phyloP scores from a whole-genome alignment of 2,329 filamentous ascomycete genomes.

The Colletotrichum zoysiae region DNA sequence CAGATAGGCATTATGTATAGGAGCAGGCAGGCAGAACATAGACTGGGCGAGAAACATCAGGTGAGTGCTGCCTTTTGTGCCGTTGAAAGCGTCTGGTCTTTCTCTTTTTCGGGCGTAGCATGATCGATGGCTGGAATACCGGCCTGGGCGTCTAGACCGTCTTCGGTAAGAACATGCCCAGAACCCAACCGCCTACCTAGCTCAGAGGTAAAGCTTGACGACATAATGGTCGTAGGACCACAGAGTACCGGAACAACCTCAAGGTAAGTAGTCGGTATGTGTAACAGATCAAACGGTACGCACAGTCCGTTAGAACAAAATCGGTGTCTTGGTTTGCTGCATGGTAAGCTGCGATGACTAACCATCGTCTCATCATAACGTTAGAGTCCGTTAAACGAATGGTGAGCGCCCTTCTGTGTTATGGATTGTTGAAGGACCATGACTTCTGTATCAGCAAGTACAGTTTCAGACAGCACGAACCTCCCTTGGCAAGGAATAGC shows the following conservation, averaged over 20 bases:
- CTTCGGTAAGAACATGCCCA: slow-evolving; percentile 56
- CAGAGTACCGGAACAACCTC: slow-evolving; percentile 52
- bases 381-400: no score
- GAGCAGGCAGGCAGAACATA: slow-evolving; percentile 63
- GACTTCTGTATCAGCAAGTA: background rate
- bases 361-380: slow-evolving; percentile 1
- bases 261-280: slow-evolving; percentile 54
- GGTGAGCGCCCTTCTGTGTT: background rate
- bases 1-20: slow-evolving; percentile 61
- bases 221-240: slow-evolving; percentile 49
- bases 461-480: background rate
- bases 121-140: background rate
- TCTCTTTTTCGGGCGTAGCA: background rate
- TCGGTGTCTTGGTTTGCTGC: background rate
- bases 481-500: slow-evolving; percentile 1
- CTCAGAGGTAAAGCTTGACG: slow-evolving; percentile 56
- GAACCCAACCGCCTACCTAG: slow-evolving; percentile 56
- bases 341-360: background rate
- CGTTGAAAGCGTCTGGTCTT: background rate
- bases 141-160: slow-evolving; percentile 44
- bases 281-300: background rate
- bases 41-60: slow-evolving; percentile 54
- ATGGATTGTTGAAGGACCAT: background rate
- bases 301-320: background rate
- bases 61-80: slow-evolving; percentile 23